Evolutionary conservation across 1,284 basidiomycete genomes (phyloP), one percentile per base, ranked within the genome.

Genomic region (Rhodotorula sp.): DNA sequence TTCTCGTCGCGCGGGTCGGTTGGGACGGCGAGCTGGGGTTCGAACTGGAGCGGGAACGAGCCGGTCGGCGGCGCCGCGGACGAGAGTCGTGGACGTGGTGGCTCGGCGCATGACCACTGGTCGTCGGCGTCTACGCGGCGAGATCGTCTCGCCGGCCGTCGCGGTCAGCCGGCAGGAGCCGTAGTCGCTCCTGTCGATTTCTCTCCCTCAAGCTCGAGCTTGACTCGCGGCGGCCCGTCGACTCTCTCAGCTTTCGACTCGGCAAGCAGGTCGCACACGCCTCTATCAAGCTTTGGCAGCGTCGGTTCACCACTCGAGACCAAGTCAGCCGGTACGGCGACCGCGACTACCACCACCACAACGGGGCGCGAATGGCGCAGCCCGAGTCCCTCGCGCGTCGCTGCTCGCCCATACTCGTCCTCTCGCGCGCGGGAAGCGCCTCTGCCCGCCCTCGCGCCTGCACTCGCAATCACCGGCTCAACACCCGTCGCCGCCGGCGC

Each of bases 41-140:
- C 49, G 62, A 29, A 20, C 32, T 64, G 34, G 71, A 64, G 17
- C 56, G 64, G 24, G 68, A 68, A 62, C 30, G 59, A 47, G 46
- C 24, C n/a, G 47, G 66, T 44, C 17, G 62, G 51, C 22, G 34
- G 17, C 36, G 64, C 20, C 36, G 64, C 20, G 8, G 19, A 27
- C 24, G 64, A 24, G 47, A 44, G 62, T 20, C 47, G 71, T 27
- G 15, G 57, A n/a, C 4, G 59, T 44, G 27, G 59, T 44, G 27
- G 34, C 62, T 44, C 4, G 36, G 58, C 48, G 46, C 60, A 55
- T 54, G 68, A 60, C n/a, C 74, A 75, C 62, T 75, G 74, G 74
- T 63, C 67, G 30, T 74, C 72, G 22, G 67, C 74, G 0, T 68
- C 64, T n/a, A 68, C 67, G n/a, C 57, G 74, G 6, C 62, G 74